These are phyloP conservation scores for Podospora pseudopauciseta DNA, from an alignment of 495 filamentous ascomycete genomes.

Conservation along the genomic window DNA sequence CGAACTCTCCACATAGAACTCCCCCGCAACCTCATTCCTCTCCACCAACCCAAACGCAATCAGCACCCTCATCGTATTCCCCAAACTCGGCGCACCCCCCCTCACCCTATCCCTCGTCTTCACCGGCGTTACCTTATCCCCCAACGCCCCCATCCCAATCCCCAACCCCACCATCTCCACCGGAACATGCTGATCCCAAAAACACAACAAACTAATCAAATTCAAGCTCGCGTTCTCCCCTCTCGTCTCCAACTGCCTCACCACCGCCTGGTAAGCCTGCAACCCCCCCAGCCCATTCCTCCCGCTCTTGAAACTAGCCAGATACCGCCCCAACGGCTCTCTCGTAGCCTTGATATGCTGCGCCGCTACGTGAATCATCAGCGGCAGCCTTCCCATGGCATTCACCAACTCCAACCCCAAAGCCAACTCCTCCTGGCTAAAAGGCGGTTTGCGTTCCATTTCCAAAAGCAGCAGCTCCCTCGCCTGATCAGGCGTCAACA, in stretches of 20 bases:
- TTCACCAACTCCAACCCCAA: conserved; percentile 64
- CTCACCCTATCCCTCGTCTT: conserved; percentile 51
- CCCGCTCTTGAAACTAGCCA: conserved; percentile 59
- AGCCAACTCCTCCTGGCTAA: conserved; percentile 52
- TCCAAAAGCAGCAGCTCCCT: conserved; percentile 47
- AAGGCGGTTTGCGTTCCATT: conserved; percentile 57
- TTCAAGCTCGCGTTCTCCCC: conserved; percentile 62
- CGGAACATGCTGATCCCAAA: conserved; percentile 70
- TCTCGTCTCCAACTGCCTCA: conserved; percentile 62
- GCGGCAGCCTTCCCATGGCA: conserved; percentile 65
- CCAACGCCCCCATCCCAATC: conserved; percentile 52
- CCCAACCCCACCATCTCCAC: conserved; percentile 71
- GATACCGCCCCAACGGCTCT: conserved; percentile 66
- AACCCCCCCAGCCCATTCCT: conserved; percentile 62
- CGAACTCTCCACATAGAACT: background rate
- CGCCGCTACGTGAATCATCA: conserved; percentile 76
- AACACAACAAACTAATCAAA: conserved; percentile 69
- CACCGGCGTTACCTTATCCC: conserved; percentile 54
- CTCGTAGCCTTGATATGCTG: conserved; percentile 67
- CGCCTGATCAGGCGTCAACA: conserved; percentile 50
- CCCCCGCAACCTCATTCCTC: conserved; percentile 33
- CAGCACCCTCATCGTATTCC: conserved; percentile 63
- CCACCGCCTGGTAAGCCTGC: conserved; percentile 63
- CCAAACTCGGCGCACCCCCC: conserved; percentile 44
- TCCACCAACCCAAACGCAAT: conserved; percentile 71